Percentiles rank a stretch among this genome's conserved stretches.
phyloP scores from a whole-genome alignment of 768 basidiomycete genomes.

The Galerina marginata region DNA sequence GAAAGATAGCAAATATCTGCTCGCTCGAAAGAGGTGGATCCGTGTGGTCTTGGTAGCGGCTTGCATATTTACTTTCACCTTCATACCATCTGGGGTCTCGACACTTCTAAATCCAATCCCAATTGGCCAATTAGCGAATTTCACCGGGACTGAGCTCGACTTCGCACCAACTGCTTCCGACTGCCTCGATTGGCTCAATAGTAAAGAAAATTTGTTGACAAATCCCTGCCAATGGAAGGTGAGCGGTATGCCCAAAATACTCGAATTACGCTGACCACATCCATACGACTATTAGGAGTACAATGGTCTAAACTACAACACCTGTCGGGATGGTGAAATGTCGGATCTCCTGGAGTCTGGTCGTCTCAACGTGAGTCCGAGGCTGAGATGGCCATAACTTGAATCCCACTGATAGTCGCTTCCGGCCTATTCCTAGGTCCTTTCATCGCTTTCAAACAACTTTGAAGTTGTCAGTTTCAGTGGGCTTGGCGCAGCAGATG shows the following conservation, averaged over 20 bases:
- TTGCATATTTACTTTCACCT: background rate
- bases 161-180: background rate
- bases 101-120: background rate
- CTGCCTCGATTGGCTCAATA: background rate
- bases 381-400: too few species aligned
- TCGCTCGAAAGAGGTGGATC: too few species aligned
- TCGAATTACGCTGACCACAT: background rate
- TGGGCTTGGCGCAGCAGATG: background rate
- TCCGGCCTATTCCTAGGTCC: background rate
- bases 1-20: too few species aligned
- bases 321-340: background rate
- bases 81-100: background rate
- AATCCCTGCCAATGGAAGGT: background rate
- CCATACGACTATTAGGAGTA: background rate
- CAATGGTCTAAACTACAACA: background rate
- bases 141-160: background rate
- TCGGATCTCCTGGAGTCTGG: background rate
- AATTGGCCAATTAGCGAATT: background rate
- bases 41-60: too few species aligned
- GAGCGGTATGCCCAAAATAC: background rate
- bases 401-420: background rate
- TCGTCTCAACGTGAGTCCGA: background rate
- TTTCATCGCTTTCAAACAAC: background rate
- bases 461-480: background rate
- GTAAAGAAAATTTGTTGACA: background rate